phyloP scores from a whole-genome alignment of 2,329 filamentous ascomycete genomes.

The Fusarium humuli region DNA sequence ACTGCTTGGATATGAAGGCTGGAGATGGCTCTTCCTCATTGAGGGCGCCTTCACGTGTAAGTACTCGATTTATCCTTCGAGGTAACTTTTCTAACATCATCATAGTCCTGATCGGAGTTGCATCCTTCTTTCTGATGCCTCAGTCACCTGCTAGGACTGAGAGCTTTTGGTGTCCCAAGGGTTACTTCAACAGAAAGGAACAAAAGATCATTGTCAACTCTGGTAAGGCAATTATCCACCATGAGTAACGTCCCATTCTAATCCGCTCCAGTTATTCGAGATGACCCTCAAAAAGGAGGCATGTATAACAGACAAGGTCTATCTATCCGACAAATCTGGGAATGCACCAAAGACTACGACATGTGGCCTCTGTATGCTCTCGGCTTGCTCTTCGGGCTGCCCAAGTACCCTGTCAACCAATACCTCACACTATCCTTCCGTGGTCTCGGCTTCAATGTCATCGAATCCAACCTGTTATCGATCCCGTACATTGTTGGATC shows the following conservation, averaged over 20 bases:
- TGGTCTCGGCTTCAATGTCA: conserved; percentile 57
- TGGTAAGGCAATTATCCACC: background rate
- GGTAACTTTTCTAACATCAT: fast-evolving
- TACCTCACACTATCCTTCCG: conserved; percentile 66
- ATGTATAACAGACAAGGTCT: conserved; percentile 66
- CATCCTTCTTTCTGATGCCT: background rate
- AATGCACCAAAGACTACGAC: conserved; percentile 62
- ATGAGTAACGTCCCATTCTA: fast-evolving
- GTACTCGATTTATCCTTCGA: background rate
- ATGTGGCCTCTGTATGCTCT: conserved; percentile 65
- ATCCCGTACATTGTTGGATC: conserved; percentile 62
- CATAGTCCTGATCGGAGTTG: background rate
- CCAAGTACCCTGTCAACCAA: conserved; percentile 57
- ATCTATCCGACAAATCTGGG: conserved; percentile 57
- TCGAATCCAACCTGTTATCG: conserved; percentile 61
- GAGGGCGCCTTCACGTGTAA: conserved; percentile 50
- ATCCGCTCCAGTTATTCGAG: conserved; percentile 58
- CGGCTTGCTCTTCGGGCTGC: conserved; percentile 61
- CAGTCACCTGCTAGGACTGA: background rate
- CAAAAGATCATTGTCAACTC: conserved; percentile 62
- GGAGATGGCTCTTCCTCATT: conserved; percentile 66
- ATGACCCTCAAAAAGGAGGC: conserved; percentile 67
- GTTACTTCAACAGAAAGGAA: background rate
- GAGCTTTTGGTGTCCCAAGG: background rate
- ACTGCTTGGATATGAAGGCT: conserved; percentile 64